Conservation (phyloP, 352 stramenopile genomes). For the Pythium brachiatum region DNA sequence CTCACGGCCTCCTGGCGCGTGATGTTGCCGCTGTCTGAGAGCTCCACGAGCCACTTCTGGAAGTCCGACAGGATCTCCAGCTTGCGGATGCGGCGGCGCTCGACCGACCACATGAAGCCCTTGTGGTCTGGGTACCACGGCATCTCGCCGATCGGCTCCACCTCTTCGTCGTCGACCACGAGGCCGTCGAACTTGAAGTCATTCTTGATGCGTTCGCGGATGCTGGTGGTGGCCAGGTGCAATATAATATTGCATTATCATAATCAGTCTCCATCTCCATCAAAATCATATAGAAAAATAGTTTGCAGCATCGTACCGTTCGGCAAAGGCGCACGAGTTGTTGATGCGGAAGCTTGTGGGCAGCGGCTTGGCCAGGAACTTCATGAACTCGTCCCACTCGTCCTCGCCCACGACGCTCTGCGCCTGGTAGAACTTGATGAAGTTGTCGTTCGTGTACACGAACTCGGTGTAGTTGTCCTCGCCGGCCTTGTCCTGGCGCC, state of each 20-base stretch:
- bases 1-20: constrained; percentile 98
- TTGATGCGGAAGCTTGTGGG: constrained; percentile 94
- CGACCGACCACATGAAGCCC: constrained; percentile 88
- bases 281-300: too few species aligned
- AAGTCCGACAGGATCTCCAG: constrained; percentile 91
- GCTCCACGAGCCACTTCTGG: constrained; percentile 95
- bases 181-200: constrained; percentile 87
- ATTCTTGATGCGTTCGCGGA: constrained; percentile 78
- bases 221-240: constrained; percentile 34
- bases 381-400: constrained; percentile 92
- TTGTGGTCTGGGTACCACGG: constrained; percentile 89
- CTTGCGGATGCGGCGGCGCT: constrained; percentile 90
- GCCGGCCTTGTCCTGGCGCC: constrained; percentile 30
- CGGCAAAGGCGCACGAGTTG: constrained; percentile 81
- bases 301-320: constrained; percentile 44
- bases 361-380: constrained; percentile 82
- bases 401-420: constrained; percentile 77
- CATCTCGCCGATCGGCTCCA: constrained; percentile 83
- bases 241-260: not conserved
- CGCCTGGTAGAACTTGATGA: constrained; percentile 85
- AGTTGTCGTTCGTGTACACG: constrained; percentile 86
- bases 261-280: not conserved
- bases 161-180: constrained; percentile 74
- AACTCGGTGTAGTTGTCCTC: constrained; percentile 80
- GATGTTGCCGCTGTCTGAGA: constrained; percentile 93